Conservation (phyloP, 2,329 filamentous ascomycete genomes). For the Aspergillus alliaceus region DNA sequence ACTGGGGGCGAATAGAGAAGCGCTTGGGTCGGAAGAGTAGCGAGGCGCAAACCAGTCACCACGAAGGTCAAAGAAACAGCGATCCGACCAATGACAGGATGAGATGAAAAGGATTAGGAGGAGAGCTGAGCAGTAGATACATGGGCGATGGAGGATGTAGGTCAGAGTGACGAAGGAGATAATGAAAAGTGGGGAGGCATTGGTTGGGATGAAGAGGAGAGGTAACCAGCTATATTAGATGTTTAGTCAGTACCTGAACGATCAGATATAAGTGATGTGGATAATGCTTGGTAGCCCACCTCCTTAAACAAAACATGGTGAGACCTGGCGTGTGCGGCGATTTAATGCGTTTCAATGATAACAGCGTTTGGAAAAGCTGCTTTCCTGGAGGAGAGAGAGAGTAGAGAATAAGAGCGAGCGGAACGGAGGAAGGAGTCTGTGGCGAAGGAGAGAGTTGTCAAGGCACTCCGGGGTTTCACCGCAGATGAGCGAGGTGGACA, state of each 20-base stretch:
- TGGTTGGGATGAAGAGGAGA: constrained; percentile 83
- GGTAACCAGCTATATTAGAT: constrained; percentile 68
- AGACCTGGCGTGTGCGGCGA: not conserved
- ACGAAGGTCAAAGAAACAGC: constrained; percentile 88
- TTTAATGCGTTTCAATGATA: not conserved
- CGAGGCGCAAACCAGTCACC: constrained; percentile 94
- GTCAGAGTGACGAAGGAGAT: constrained; percentile 88
- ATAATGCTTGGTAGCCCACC: constrained; percentile 43
- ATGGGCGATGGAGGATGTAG: constrained; percentile 94
- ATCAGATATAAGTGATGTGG: not conserved
- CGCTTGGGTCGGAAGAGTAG: constrained; percentile 30
- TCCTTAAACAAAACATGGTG: constrained; percentile 67
- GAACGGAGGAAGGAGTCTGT: not conserved
- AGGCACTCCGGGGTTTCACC: not conserved
- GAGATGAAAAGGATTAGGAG: constrained; percentile 93
- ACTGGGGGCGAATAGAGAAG: constrained; percentile 28
- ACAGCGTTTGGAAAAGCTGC: not conserved
- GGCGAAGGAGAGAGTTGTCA: not conserved
- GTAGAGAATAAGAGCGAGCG: not conserved
- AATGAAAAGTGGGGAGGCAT: constrained; percentile 81
- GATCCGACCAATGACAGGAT: constrained; percentile 84
- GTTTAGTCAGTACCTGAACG: not conserved
- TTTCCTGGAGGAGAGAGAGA: not conserved
- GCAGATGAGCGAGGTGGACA: not conserved
- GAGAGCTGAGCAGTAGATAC: constrained; percentile 95